Percentiles rank a stretch among this genome's conserved stretches.
phyloP scores from a whole-genome alignment of 2,329 filamentous ascomycete species.

The Colletotrichum sidae region DNA sequence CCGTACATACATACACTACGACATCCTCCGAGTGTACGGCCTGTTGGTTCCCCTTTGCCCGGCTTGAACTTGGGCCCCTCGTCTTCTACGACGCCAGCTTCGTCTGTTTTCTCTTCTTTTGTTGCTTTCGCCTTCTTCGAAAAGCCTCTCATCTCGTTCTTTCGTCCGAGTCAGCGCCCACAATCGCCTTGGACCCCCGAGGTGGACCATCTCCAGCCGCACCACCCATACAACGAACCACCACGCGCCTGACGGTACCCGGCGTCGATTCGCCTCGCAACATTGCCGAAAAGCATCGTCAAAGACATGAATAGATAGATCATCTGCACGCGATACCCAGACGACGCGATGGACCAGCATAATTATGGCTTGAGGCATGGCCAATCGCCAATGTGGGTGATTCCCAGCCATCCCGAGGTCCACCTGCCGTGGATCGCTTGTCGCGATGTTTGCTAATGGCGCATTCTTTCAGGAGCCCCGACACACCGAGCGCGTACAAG shows the following conservation, averaged over 20 bases:
- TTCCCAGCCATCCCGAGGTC: neutral
- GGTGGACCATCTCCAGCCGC: neutral
- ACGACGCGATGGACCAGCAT: slow-evolving; percentile 33
- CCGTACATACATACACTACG: too few relatives aligned
- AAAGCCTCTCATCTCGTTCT: too few relatives aligned
- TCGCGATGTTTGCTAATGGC: slow-evolving; percentile 13
- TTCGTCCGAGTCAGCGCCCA: too few relatives aligned
- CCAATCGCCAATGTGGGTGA: slow-evolving; percentile 33
- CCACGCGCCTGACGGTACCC: slow-evolving; percentile 12
- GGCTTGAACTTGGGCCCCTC: slow-evolving; percentile 7
- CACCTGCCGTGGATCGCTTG: neutral
- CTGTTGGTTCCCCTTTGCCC: slow-evolving; percentile 6
- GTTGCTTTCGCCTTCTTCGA: neutral
- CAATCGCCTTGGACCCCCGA: neutral
- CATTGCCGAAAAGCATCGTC: neutral
- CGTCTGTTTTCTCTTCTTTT: neutral
- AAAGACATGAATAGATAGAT: slow-evolving; percentile 29
- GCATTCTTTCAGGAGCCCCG: slow-evolving; percentile 28
- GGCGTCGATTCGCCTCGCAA: slow-evolving; percentile 6
- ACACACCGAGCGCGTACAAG: slow-evolving; percentile 66
- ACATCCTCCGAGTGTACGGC: slow-evolving; percentile 11
- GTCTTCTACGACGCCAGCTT: neutral
- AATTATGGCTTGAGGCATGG: slow-evolving; percentile 35
- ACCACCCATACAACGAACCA: slow-evolving; percentile 18
- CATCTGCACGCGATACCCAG: slow-evolving; percentile 4